Evolutionary conservation across 441 rosid genomes (phyloP).

Genomic region (Daphne laureola): DNA sequence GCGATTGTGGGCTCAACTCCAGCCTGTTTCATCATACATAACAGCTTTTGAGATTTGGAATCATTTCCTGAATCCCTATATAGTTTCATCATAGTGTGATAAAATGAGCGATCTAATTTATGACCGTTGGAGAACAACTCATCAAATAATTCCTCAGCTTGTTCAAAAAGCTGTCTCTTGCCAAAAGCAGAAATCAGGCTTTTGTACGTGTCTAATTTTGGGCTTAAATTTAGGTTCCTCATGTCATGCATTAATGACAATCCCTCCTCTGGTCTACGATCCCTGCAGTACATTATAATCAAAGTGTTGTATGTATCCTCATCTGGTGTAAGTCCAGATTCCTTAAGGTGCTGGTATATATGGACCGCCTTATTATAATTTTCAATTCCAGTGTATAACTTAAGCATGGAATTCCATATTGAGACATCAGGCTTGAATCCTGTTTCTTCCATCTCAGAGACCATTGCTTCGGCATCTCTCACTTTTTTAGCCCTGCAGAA

Average conservation of each 20-base stretch:
- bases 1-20: conserved; percentile 78
- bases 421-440: conserved; percentile 80
- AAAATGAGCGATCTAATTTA: conserved; percentile 85
- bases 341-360: conserved; percentile 68
- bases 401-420: conserved; percentile 85
- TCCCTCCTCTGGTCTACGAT: conserved; percentile 83
- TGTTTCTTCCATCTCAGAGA: conserved; percentile 87
- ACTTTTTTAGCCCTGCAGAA: conserved; percentile 73
- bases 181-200: conserved; percentile 89
- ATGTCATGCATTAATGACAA: conserved; percentile 67
- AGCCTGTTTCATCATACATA: conserved; percentile 67
- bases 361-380: conserved; percentile 67
- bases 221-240: conserved; percentile 63
- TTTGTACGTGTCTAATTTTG: conserved; percentile 80
- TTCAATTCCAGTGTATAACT: conserved; percentile 62
- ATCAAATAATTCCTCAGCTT: conserved; percentile 75
- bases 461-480: conserved; percentile 84
- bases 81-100: conserved; percentile 91
- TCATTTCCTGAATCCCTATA: conserved; percentile 63
- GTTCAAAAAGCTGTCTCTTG: conserved; percentile 55
- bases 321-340: conserved; percentile 67
- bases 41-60: conserved; percentile 65
- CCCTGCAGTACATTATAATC: conserved; percentile 86
- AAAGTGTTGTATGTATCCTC: conserved; percentile 78
- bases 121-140: conserved; percentile 54